Evolutionary conservation across 306 rosid genomes (phyloP).

Genomic region (Fagus sylvatica): DNA sequence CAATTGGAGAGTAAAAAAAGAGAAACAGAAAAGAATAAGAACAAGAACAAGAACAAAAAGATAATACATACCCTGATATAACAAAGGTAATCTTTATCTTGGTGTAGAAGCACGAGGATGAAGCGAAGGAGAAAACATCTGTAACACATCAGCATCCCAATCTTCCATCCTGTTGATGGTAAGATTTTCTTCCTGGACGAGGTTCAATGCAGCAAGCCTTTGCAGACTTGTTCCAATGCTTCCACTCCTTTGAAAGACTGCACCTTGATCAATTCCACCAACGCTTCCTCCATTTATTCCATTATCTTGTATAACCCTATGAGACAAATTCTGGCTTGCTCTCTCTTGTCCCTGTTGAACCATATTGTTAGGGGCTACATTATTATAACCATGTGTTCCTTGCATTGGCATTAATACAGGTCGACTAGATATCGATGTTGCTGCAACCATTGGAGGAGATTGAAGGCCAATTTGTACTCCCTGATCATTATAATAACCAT

Average conservation of each 20-base stretch:
- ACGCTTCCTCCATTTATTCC: neutral
- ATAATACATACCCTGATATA: neutral
- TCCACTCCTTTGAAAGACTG: neutral
- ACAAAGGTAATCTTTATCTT: neutral
- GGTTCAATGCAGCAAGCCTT: neutral
- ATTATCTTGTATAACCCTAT: neutral
- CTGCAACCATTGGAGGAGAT: neutral
- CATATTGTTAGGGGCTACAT: neutral
- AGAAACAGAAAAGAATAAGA: no score
- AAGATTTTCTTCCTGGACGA: neutral
- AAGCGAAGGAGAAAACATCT: neutral
- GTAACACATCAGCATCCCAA: neutral
- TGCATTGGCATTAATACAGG: neutral
- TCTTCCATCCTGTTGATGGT: neutral
- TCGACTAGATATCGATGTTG: neutral
- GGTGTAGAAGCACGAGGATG: neutral
- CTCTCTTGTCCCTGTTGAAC: neutral
- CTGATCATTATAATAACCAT: neutral
- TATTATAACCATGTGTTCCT: neutral
- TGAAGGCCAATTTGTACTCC: neutral
- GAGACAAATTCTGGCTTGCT: neutral
- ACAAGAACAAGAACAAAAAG: no score
- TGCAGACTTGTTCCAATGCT: neutral
- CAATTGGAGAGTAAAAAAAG: neutral
- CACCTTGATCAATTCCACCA: neutral